phyloP scores from a whole-genome alignment of 2,329 filamentous ascomycete genomes.

The Cladosporium colombiae region DNA sequence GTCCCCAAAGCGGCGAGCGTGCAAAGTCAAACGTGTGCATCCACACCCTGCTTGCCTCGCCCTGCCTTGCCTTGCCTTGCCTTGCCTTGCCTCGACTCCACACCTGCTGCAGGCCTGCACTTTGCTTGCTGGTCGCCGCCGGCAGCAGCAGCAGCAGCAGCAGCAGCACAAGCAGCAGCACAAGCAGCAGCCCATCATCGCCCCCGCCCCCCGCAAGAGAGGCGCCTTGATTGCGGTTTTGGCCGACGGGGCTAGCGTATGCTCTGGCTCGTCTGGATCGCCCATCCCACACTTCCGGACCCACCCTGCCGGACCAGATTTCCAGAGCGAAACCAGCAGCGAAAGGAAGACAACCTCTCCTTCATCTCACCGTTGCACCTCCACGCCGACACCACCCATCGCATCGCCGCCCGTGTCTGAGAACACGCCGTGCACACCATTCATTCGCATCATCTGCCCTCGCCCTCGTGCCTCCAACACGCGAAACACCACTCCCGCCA shows the following conservation, averaged over 20 bases:
- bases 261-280: slow-evolving; percentile 4
- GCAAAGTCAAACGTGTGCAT: not conserved
- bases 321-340: not conserved
- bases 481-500: not conserved
- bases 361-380: slow-evolving; percentile 9
- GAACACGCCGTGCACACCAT: not conserved
- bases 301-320: slow-evolving; percentile 15
- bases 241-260: slow-evolving; percentile 9
- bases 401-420: not conserved
- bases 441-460: not conserved
- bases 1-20: not conserved
- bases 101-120: slow-evolving; percentile 2
- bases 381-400: not conserved
- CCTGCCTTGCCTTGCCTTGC: not conserved
- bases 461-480: not conserved
- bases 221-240: slow-evolving; percentile 3
- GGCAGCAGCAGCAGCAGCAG: not conserved
- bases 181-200: not conserved
- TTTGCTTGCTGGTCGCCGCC: not conserved
- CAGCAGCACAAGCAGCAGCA: not conserved
- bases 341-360: not conserved
- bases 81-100: not conserved
- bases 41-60: not conserved
- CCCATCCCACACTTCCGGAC: slow-evolving; percentile 11
- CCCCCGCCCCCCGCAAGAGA: slow-evolving; percentile 6